A percentile compares a stretch with the other conserved stretches of the same genome.
phyloP scores from a whole-genome alignment of 163 green algal species.

The Scenedesmus sp. region DNA sequence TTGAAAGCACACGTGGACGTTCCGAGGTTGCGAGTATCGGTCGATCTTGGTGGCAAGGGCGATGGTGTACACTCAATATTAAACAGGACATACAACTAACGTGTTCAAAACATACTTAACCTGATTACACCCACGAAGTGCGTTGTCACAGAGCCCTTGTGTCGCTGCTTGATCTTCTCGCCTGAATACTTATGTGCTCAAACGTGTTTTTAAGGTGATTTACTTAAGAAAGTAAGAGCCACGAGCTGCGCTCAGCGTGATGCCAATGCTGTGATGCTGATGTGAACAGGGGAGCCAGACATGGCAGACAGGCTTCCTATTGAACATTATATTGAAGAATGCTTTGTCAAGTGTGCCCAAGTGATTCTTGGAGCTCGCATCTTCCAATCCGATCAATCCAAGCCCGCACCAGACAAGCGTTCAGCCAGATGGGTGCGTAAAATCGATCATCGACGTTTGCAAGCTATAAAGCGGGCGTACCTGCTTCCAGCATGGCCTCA shows the following conservation, averaged over 20 bases:
- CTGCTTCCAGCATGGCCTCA: not conserved
- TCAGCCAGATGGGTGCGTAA: conserved; percentile 56
- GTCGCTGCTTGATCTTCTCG: not conserved
- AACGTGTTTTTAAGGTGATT: not conserved
- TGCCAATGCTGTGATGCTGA: conserved; percentile 12
- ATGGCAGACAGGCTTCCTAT: conserved; percentile 59
- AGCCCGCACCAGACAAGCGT: conserved; percentile 49
- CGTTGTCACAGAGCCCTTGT: not conserved
- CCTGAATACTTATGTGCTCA: not conserved
- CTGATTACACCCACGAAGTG: not conserved
- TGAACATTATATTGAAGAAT: conserved; percentile 61
- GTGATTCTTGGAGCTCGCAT: conserved; percentile 58
- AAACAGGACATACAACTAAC: no score
- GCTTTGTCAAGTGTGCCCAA: conserved; percentile 54
- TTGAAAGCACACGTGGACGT: not conserved
- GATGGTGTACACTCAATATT: no score
- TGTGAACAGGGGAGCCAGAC: not conserved
- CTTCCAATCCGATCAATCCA: conserved; percentile 13
- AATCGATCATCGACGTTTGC: not conserved
- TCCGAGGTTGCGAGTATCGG: not conserved
- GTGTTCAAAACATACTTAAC: not conserved
- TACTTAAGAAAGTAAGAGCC: no score
- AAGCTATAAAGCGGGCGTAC: not conserved
- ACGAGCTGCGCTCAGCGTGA: not conserved
- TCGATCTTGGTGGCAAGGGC: not conserved